Conservation (phyloP, 768 basidiomycete genomes). For the Daedaleopsis sinensis region DNA sequence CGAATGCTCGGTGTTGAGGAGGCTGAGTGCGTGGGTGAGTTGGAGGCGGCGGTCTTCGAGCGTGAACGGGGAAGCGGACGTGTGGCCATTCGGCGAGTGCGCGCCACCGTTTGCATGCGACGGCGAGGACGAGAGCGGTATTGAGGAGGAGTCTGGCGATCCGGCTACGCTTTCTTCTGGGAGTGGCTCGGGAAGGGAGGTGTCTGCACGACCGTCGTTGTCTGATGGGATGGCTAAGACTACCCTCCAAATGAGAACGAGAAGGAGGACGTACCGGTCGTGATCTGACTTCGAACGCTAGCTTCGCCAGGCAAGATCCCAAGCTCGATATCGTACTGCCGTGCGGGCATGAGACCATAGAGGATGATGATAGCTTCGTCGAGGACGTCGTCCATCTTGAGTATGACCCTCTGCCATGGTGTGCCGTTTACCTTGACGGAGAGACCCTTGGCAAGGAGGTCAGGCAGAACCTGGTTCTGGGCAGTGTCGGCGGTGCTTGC, state of each 20-base stretch:
- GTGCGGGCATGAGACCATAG: slow-evolving; percentile 84
- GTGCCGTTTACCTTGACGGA: slow-evolving; percentile 80
- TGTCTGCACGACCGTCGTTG: slow-evolving; percentile 15
- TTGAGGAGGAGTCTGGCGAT: slow-evolving; percentile 12
- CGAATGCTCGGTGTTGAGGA: slow-evolving; percentile 68
- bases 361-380: slow-evolving; percentile 93
- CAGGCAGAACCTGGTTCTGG: slow-evolving; percentile 50
- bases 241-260: background rate
- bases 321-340: slow-evolving; percentile 90
- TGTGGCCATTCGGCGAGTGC: slow-evolving; percentile 14
- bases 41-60: slow-evolving; percentile 69
- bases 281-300: slow-evolving; percentile 62
- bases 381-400: slow-evolving; percentile 75
- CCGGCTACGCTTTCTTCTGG: slow-evolving; percentile 7
- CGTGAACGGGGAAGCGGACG: slow-evolving; percentile 43
- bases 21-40: slow-evolving; percentile 67
- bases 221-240: slow-evolving; percentile 8
- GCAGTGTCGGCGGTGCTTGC: slow-evolving; percentile 30
- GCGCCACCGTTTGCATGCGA: slow-evolving; percentile 16
- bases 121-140: slow-evolving; percentile 9
- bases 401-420: slow-evolving; percentile 78
- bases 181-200: slow-evolving; percentile 7
- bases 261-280: slow-evolving; percentile 44
- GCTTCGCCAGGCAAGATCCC: slow-evolving; percentile 68
- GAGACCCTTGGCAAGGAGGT: slow-evolving; percentile 72